phyloP scores from a whole-genome alignment of 768 basidiomycete genomes.

The Lyophyllum semitale region DNA sequence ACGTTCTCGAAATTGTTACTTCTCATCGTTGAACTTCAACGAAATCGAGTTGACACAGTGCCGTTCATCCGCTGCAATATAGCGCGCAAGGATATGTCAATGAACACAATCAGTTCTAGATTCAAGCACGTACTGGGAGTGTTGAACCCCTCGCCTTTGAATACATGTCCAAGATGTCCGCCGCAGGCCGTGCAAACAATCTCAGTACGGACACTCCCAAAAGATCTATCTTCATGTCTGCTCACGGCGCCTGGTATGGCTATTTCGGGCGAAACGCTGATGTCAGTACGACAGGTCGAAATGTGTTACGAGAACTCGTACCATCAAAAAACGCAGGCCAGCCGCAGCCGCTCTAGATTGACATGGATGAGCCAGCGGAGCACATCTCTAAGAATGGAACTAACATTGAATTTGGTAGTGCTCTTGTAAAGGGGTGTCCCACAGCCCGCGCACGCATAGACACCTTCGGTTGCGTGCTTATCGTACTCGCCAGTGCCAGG shows the following conservation, averaged over 20 bases:
- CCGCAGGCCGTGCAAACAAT: constrained; percentile 91
- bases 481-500: constrained; percentile 83
- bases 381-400: constrained; percentile 9
- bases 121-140: constrained; percentile 65
- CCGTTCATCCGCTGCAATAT: constrained; percentile 67
- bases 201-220: constrained; percentile 76
- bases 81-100: neutral
- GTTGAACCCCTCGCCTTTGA: constrained; percentile 85
- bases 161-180: constrained; percentile 93
- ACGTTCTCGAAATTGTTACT: constrained; percentile 17
- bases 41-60: constrained; percentile 92
- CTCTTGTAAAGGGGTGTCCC: constrained; percentile 85
- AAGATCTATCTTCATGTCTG: constrained; percentile 69
- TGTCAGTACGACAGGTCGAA: neutral
- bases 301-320: constrained; percentile 25
- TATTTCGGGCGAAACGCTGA: constrained; percentile 25
- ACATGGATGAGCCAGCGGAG: neutral
- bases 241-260: constrained; percentile 89
- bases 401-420: constrained; percentile 79
- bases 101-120: neutral
- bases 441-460: constrained; percentile 82
- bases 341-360: constrained; percentile 75
- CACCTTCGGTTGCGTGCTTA: constrained; percentile 62
- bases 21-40: constrained; percentile 67
- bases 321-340: constrained; percentile 99